Percentiles rank a stretch among this genome's conserved stretches.
Conservation (phyloP, 2,329 filamentous ascomycete species). For the Sclerotiophoma versabilis region DNA sequence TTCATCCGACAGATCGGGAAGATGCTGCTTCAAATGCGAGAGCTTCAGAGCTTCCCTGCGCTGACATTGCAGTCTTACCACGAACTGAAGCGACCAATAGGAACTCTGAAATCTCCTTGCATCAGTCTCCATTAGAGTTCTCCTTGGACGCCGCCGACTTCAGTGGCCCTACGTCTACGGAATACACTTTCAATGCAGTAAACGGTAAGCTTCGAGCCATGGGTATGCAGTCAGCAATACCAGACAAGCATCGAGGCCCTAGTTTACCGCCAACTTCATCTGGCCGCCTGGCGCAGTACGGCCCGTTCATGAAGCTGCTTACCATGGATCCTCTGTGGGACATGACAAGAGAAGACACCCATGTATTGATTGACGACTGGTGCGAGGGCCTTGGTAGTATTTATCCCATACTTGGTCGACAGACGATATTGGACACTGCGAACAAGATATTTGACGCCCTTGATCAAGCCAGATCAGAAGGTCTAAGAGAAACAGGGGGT, state of each 20-base stretch:
- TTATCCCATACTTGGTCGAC: constrained; percentile 12
- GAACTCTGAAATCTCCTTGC: background rate
- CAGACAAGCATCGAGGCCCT: constrained; percentile 4
- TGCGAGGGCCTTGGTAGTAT: constrained; percentile 15
- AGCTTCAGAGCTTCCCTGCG: no score
- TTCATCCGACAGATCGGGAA: background rate
- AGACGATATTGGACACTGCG: constrained; percentile 7
- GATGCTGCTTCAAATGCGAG: no score
- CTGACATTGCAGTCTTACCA: background rate
- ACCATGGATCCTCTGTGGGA: constrained; percentile 21
- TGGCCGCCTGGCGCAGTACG: constrained; percentile 15
- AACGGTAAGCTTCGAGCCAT: constrained; percentile 19
- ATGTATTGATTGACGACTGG: constrained; percentile 15
- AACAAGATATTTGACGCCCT: constrained; percentile 13
- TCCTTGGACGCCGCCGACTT: constrained; percentile 11
- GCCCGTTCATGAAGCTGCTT: constrained; percentile 18
- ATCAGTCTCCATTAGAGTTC: constrained; percentile 5
- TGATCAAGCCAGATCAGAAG: constrained; percentile 6
- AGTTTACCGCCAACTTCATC: constrained; percentile 10
- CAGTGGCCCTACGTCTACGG: constrained; percentile 16
- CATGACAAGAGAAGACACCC: constrained; percentile 14
- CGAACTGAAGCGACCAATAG: background rate
- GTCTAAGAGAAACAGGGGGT: constrained; percentile 13
- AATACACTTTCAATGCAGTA: constrained; percentile 19
- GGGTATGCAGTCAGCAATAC: constrained; percentile 20